These are phyloP conservation scores for Sergeia podlipaevii DNA, from an alignment of 208 protist genomes.

Conservation along the genomic window DNA sequence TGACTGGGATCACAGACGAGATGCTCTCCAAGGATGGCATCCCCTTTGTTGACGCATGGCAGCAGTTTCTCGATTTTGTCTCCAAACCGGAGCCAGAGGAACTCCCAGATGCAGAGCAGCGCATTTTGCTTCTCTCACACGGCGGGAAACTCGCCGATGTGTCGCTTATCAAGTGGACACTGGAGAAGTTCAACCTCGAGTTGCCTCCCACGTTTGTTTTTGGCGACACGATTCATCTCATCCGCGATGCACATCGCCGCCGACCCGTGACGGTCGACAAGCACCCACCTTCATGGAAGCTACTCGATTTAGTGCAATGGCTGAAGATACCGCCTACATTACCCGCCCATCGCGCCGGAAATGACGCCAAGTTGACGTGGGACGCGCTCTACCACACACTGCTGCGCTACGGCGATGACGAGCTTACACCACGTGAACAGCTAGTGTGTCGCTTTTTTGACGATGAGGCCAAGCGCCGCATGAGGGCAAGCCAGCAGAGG, in stretches of 20 bases:
- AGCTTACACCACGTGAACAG: conserved; percentile 84
- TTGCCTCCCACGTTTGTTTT: conserved; percentile 71
- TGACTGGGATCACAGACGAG: conserved; percentile 77
- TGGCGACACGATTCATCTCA: conserved; percentile 85
- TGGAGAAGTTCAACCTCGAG: conserved; percentile 61
- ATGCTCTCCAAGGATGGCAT: conserved; percentile 67
- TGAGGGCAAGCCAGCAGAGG: conserved; percentile 50
- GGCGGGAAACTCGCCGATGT: conserved; percentile 88
- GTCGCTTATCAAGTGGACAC: conserved; percentile 82
- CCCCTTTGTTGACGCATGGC: conserved; percentile 77
- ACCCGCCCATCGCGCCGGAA: conserved; percentile 76
- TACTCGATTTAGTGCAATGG: conserved; percentile 81
- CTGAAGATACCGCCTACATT: conserved; percentile 69
- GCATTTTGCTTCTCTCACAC: conserved; percentile 79
- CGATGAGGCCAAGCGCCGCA: conserved; percentile 56
- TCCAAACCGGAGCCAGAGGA: conserved; percentile 65
- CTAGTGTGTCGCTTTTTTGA: conserved; percentile 87
- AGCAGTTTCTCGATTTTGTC: conserved; percentile 62
- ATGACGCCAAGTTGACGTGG: conserved; percentile 90
- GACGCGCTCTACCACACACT: conserved; percentile 88
- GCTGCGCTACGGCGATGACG: conserved; percentile 84
- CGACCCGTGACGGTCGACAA: conserved; percentile 88
- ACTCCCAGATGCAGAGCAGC: conserved; percentile 45
- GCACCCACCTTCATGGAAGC: conserved; percentile 83
- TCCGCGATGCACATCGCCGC: conserved; percentile 82